Evolutionary conservation across 192 early-diverging fungal genomes (phyloP).

Genomic region (Dispira simplex): DNA sequence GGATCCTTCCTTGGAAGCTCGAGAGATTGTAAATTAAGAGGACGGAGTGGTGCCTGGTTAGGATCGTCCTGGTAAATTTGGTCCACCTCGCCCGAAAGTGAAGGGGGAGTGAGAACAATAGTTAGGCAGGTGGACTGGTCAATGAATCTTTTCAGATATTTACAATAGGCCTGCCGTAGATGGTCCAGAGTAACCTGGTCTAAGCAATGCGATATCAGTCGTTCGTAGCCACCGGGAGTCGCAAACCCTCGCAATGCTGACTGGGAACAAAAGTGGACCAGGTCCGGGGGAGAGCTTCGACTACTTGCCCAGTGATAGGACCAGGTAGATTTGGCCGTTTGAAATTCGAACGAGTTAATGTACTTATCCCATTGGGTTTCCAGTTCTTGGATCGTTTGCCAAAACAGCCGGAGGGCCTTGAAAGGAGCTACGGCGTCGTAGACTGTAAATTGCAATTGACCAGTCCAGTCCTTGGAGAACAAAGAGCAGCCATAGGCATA

Average conservation of each 20-base stretch:
- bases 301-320: background rate
- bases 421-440: conserved; percentile 17
- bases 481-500: conserved; percentile 61
- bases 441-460: conserved; percentile 25
- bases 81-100: background rate
- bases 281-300: background rate
- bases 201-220: background rate
- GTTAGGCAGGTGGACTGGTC: background rate
- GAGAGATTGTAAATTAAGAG: background rate
- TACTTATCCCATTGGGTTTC: conserved; percentile 18
- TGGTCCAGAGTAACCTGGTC: background rate
- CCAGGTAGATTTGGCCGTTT: conserved; percentile 1
- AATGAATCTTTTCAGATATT: background rate
- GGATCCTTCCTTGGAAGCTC: too few relatives aligned
- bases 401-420: conserved; percentile 18
- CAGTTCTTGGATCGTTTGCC: conserved; percentile 13
- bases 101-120: background rate
- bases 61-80: background rate
- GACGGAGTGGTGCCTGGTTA: background rate
- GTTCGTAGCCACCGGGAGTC: background rate
- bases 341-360: conserved; percentile 24
- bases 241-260: background rate
- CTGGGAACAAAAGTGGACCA: background rate
- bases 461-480: conserved; percentile 34
- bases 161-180: background rate